Evolutionary conservation across 495 filamentous ascomycete species (phyloP).

Genomic region (Neurospora sp.): DNA sequence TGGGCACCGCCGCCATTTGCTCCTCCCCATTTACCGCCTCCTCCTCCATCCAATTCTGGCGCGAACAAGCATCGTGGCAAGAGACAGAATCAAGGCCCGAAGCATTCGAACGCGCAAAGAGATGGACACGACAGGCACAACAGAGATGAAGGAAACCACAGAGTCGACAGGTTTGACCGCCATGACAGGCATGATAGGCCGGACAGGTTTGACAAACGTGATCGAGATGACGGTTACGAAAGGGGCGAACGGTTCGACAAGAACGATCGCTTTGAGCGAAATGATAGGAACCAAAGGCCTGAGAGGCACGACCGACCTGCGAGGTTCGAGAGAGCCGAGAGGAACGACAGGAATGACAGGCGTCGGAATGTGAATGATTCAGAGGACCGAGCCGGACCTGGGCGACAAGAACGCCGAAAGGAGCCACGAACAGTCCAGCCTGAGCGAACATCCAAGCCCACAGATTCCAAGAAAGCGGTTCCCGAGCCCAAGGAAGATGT

Average conservation of each 20-base stretch:
- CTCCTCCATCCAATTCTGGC: constrained; percentile 5
- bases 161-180: neutral
- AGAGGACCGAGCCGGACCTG: neutral
- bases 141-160: neutral
- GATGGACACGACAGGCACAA: constrained; percentile 6
- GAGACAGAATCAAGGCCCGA: constrained; percentile 13
- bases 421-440: neutral
- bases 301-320: neutral
- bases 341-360: neutral
- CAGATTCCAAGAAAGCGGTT: neutral
- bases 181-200: neutral
- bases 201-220: neutral
- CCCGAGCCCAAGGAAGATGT: constrained; percentile 4
- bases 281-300: neutral
- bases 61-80: constrained; percentile 9
- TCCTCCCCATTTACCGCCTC: constrained; percentile 9
- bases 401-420: neutral
- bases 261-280: neutral
- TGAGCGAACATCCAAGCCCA: neutral
- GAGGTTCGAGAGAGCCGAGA: neutral
- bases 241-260: neutral
- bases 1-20: constrained; percentile 14
- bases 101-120: constrained; percentile 1
- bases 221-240: neutral
- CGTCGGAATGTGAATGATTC: neutral